These are phyloP conservation scores for Boletus reticuloceps DNA, from an alignment of 768 basidiomycete genomes.

Conservation along the genomic window DNA sequence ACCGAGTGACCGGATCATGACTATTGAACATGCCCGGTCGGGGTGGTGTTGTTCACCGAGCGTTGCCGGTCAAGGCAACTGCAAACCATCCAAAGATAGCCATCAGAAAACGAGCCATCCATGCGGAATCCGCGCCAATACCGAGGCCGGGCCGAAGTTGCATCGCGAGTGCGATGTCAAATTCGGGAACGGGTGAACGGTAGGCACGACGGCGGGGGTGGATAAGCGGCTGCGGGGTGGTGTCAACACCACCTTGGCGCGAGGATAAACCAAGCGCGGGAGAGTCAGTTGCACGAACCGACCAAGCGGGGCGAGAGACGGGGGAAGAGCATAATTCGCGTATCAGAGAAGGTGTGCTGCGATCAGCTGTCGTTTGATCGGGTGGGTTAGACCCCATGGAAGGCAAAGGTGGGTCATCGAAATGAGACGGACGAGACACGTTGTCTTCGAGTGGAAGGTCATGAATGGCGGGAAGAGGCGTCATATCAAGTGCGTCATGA, in stretches of 20 bases:
- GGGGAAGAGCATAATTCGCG: conserved; percentile 12
- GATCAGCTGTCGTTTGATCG: conserved; percentile 12
- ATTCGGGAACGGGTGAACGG: conserved; percentile 43
- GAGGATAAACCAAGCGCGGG: conserved; percentile 19
- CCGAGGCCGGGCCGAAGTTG: conserved; percentile 73
- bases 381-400: neutral
- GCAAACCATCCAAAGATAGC: conserved; percentile 77
- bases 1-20: neutral
- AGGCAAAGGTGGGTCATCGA: conserved; percentile 12
- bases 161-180: conserved; percentile 74
- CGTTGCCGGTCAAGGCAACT: conserved; percentile 47
- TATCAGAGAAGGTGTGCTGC: conserved; percentile 6
- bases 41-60: conserved; percentile 10
- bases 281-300: conserved; percentile 25
- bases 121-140: conserved; percentile 68
- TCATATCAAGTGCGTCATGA: conserved; percentile 30
- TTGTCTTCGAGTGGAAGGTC: conserved; percentile 20
- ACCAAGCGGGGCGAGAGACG: conserved; percentile 28
- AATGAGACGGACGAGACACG: conserved; percentile 4
- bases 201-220: conserved; percentile 27
- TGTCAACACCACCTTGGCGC: conserved; percentile 2
- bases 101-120: conserved; percentile 80
- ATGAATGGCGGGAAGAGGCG: conserved; percentile 15
- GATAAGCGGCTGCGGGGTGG: conserved; percentile 10
- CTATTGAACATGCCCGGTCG: neutral